These are phyloP conservation scores for Botryococcus braunii DNA, from an alignment of 163 green algal species.

Conservation along the genomic window DNA sequence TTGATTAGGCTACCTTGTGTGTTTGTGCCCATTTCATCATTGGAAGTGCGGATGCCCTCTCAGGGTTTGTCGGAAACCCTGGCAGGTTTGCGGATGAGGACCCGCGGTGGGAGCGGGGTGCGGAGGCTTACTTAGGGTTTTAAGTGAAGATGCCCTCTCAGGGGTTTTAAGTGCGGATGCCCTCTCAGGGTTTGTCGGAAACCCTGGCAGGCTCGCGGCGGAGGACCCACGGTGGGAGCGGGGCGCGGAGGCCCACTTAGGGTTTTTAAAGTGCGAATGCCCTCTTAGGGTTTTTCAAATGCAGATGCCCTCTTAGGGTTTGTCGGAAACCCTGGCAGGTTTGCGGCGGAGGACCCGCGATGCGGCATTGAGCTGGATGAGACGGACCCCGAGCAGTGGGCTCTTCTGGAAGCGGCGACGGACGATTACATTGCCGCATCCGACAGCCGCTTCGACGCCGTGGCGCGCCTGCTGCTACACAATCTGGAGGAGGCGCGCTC, in stretches of 20 bases:
- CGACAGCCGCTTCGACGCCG: slow-evolving; percentile 36
- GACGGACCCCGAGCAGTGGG: slow-evolving; percentile 59
- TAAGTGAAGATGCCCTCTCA: no score
- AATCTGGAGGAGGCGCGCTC: neutral
- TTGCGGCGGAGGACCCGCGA: slow-evolving; percentile 58
- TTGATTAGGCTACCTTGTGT: no score
- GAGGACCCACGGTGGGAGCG: slow-evolving; percentile 68
- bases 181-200: slow-evolving; percentile 15
- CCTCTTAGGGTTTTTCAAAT: no score
- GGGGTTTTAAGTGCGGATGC: neutral
- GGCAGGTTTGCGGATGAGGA: slow-evolving; percentile 67
- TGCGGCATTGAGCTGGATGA: slow-evolving; percentile 86
- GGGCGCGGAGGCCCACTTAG: no score
- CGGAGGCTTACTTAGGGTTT: no score
- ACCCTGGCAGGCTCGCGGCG: slow-evolving; percentile 60
- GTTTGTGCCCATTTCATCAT: no score
- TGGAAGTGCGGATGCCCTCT: neutral
- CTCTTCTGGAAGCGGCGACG: slow-evolving; percentile 33
- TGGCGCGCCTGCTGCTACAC: slow-evolving; percentile 28
- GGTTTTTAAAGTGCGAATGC: no score
- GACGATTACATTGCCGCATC: slow-evolving; percentile 48
- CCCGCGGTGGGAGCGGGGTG: no score
- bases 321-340: no score
- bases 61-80: slow-evolving; percentile 21
- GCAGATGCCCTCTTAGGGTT: neutral